These are phyloP conservation scores for Phragmites australis DNA, from an alignment of 176 grass and related monocot genomes.

Conservation along the genomic window DNA sequence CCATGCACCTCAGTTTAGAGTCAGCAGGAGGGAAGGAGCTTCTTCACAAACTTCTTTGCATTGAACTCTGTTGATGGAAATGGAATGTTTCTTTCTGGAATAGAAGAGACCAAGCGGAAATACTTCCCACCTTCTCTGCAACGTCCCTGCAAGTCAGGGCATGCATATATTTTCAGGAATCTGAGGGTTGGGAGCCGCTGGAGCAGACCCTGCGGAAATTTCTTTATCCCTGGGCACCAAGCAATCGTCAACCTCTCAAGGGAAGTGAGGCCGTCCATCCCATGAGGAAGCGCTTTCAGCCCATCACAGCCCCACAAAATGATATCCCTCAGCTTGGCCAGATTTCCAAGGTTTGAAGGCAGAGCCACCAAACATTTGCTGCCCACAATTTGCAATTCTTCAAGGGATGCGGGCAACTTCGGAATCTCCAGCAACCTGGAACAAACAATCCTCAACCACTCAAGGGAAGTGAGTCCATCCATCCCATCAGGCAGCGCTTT, in stretches of 20 bases:
- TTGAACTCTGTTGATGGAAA: background rate
- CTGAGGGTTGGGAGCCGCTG: constrained; percentile 12
- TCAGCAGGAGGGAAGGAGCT: background rate
- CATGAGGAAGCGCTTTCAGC: background rate
- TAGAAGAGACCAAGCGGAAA: background rate
- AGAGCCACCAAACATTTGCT: background rate
- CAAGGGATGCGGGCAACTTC: background rate
- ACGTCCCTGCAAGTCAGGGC: background rate
- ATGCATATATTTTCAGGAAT: fast-evolving
- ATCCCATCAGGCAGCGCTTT: background rate
- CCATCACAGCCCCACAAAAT: fast-evolving
- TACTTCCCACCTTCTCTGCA: constrained; percentile 25
- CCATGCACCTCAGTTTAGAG: background rate
- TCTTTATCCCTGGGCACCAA: constrained; percentile 1
- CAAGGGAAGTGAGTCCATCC: constrained; percentile 1
- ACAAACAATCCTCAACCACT: background rate
- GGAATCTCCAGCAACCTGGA: background rate
- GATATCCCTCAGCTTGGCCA: background rate
- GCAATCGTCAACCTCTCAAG: background rate
- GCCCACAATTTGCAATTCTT: background rate
- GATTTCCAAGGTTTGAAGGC: constrained; percentile 26
- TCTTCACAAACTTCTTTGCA: background rate
- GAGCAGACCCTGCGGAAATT: constrained; percentile 10
- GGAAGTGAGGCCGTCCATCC: background rate
- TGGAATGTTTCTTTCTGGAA: background rate